Base-by-base conservation (phyloP, 78 protist species). In the Diacronema lutheri region DNA sequence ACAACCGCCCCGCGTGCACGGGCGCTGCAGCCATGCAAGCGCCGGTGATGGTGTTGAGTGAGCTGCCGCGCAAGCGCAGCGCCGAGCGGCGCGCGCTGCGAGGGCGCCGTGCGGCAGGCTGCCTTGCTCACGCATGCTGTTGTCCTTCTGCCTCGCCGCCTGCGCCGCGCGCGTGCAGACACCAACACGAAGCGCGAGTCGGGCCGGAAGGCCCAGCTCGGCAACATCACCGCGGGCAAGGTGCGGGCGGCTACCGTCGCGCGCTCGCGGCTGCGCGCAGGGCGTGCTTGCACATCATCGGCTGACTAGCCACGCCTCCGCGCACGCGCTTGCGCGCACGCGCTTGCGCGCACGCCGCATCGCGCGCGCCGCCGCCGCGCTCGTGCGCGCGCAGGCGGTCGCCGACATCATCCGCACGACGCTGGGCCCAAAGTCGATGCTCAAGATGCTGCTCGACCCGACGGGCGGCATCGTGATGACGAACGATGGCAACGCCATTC, bases 401-500 rank as follows among this genome's bases (percentile, higher is more conserved):
- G 96, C 99, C 33, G 95, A 96, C 66, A 92, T 98, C 69, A 80
- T 98, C 35, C 81, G 97, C 38, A 94, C 98, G 13, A 95, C 98
- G 62, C 91, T 98, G 25, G 99, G 99, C 56, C 99, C 99, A 40
- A 88, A 93, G 50, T 87, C 98, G 68, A 98, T 98, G 99, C 90
- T 98, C 44, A 98, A 98, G 89, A 98, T 98, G 99, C 87, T 98
- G 29, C 92, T 98, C 38, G 97, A 96, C 85, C 97, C 98, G 78
- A 97, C 95, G 97, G 99, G 99, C 25, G 95, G 97, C 25, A 40
- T 86, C 58, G 94, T 93, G 56, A 89, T 97, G 64, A 97, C 99
- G 25, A 96, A 96, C 90, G 99, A 98, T 88, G 99, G 99, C 35
- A 96, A 98, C 87, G 94, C 99, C 19, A 98, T 98, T 66, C 86